A percentile compares a stretch with the other conserved stretches of the same genome.
Conservation (phyloP, 2,329 filamentous ascomycete genomes). For the Sphaerostilbella broomeana region DNA sequence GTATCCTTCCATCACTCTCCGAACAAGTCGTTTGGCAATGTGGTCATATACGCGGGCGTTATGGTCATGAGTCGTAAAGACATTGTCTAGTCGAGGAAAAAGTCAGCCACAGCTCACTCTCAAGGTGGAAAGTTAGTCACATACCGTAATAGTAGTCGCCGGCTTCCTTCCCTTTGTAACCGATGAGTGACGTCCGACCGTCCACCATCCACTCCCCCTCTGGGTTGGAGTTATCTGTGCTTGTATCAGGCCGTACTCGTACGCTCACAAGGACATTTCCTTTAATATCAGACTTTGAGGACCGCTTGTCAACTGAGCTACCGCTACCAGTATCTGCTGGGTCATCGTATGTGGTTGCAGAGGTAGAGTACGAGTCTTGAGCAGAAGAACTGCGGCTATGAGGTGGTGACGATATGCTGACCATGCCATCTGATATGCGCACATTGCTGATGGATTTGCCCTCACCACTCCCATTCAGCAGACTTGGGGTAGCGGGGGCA, state of each 20-base stretch:
- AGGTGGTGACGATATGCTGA: conserved; percentile 73
- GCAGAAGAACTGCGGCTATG: conserved; percentile 89
- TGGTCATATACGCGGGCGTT: conserved; percentile 94
- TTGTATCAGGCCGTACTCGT: conserved; percentile 77
- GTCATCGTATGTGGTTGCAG: conserved; percentile 83
- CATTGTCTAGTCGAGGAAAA: conserved; percentile 68
- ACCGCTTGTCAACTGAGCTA: conserved; percentile 36
- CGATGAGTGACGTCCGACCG: conserved; percentile 71
- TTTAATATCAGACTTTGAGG: conserved; percentile 64
- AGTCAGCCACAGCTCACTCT: conserved; percentile 15
- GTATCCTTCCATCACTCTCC: conserved; percentile 97
- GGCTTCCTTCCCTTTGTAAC: conserved; percentile 80
- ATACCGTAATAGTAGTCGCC: conserved; percentile 89
- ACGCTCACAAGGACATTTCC: conserved; percentile 96
- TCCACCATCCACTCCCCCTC: conserved; percentile 92
- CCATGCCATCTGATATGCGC: conserved; percentile 66
- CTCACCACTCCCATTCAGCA: conserved; percentile 73
- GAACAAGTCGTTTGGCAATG: conserved; percentile 85
- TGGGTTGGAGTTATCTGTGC: conserved; percentile 50
- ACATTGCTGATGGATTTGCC: conserved; percentile 63
- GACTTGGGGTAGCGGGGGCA: conserved; percentile 54
- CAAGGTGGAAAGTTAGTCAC: conserved; percentile 20
- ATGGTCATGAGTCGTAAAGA: conserved; percentile 89
- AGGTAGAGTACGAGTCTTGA: conserved; percentile 87
- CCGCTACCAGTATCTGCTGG: conserved; percentile 46